Evolutionary conservation across 78 protist species (phyloP).

Genomic region (Creolimax fragrantissima): DNA sequence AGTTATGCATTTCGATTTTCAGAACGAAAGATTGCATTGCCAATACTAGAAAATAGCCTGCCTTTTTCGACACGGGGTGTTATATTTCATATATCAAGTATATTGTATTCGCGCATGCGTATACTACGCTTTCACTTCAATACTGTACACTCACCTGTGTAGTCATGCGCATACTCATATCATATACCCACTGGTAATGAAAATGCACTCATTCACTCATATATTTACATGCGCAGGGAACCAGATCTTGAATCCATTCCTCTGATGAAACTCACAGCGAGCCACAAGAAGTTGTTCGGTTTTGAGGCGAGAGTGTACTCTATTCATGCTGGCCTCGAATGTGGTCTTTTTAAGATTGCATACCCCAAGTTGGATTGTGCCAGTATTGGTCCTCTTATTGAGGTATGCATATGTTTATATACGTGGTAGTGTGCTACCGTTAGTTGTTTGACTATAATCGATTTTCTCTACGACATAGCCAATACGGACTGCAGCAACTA

Average conservation of each 20-base stretch:
- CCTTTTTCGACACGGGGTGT: too few species aligned
- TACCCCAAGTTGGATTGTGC: constrained; percentile 23
- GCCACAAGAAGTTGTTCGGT: constrained; percentile 2
- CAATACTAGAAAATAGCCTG: too few species aligned
- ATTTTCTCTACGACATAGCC: not conserved
- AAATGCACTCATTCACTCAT: too few species aligned
- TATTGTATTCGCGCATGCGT: too few species aligned
- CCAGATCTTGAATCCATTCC: not conserved
- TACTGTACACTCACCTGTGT: too few species aligned
- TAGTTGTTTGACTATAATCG: not conserved
- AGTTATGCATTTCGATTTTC: too few species aligned
- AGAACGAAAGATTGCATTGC: too few species aligned
- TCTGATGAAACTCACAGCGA: not conserved
- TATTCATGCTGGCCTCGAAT: constrained; percentile 40
- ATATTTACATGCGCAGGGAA: too few species aligned
- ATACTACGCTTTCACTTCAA: too few species aligned
- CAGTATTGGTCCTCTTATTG: constrained; percentile 32
- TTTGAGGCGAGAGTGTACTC: constrained; percentile 10
- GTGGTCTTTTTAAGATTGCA: constrained; percentile 15
- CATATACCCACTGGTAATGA: too few species aligned
- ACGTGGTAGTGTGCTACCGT: not conserved
- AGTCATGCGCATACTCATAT: too few species aligned
- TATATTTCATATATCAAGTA: too few species aligned
- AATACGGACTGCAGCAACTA: not conserved
- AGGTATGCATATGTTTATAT: not conserved